Evolutionary conservation across 169 alveolate species (phyloP).

Genomic region (Eimeria nieschulzi): DNA sequence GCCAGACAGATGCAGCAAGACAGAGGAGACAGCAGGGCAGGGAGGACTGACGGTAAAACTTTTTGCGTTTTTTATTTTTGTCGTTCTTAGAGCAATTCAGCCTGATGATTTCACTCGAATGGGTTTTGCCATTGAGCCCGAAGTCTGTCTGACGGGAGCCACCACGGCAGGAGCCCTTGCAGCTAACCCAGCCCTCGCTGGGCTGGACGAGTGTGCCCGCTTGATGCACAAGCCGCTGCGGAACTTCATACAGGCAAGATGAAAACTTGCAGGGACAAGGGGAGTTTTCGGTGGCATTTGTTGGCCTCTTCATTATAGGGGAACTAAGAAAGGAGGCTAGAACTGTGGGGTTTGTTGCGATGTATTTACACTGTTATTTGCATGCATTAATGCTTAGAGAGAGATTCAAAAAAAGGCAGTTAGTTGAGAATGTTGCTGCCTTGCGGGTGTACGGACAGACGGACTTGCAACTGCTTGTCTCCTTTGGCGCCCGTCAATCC

Average conservation of each 20-base stretch:
- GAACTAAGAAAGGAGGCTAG: no score
- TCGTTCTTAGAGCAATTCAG: neutral
- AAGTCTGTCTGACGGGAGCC: slow-evolving; percentile 19
- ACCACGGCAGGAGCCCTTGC: slow-evolving; percentile 47
- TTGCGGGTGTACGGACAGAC: neutral
- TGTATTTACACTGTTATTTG: no score
- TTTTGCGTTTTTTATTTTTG: neutral
- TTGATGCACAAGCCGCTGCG: slow-evolving; percentile 40
- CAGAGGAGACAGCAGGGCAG: neutral
- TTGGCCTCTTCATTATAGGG: no score
- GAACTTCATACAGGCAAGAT: slow-evolving; percentile 43
- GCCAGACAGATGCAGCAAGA: neutral
- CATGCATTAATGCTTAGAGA: no score
- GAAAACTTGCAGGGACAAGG: no score
- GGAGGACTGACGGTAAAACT: neutral
- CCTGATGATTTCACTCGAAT: slow-evolving; percentile 42
- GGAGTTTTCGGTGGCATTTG: no score
- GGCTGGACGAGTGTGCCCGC: slow-evolving; percentile 59
- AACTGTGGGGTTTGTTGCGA: no score
- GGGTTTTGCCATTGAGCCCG: slow-evolving; percentile 31
- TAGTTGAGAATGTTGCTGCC: no score
- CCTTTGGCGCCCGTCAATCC: slow-evolving; percentile 39
- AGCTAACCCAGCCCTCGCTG: slow-evolving; percentile 49
- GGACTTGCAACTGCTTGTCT: slow-evolving; percentile 43
- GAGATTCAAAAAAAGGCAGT: no score